Conservation (phyloP, 805 yeast genomes). For the Zygotorulaspora chibaensis region DNA sequence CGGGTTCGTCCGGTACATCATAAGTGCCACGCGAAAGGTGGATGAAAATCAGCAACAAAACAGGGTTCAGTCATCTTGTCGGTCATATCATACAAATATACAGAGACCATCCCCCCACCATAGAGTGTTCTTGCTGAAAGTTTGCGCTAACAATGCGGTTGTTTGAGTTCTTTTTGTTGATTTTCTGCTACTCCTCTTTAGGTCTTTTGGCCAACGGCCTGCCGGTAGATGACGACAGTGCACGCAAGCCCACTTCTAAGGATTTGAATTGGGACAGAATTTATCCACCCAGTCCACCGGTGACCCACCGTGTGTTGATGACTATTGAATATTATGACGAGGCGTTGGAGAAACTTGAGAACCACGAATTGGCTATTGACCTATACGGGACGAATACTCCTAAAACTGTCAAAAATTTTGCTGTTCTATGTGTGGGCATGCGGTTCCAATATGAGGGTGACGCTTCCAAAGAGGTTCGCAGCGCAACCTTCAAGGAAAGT, state of each 20-base stretch:
- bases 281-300: slow-evolving; percentile 37
- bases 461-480: slow-evolving; percentile 24
- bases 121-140: background rate
- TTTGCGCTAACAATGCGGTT: background rate
- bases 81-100: background rate
- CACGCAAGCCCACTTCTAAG: slow-evolving; percentile 6
- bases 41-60: too few relatives aligned
- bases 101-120: background rate
- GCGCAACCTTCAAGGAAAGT: slow-evolving; percentile 50
- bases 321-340: slow-evolving; percentile 27
- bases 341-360: slow-evolving; percentile 9
- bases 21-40: too few relatives aligned
- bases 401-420: slow-evolving; percentile 57
- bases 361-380: slow-evolving; percentile 47
- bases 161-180: background rate
- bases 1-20: too few relatives aligned
- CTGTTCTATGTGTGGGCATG: slow-evolving; percentile 44
- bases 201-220: background rate
- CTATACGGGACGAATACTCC: slow-evolving; percentile 66
- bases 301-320: slow-evolving; percentile 24
- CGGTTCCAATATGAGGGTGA: slow-evolving; percentile 28
- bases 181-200: background rate
- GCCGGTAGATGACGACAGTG: background rate
- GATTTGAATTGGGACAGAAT: slow-evolving; percentile 14
- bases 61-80: too few relatives aligned